Base-by-base conservation (phyloP, 495 filamentous ascomycete species). In the Penicillium pancosmium region DNA sequence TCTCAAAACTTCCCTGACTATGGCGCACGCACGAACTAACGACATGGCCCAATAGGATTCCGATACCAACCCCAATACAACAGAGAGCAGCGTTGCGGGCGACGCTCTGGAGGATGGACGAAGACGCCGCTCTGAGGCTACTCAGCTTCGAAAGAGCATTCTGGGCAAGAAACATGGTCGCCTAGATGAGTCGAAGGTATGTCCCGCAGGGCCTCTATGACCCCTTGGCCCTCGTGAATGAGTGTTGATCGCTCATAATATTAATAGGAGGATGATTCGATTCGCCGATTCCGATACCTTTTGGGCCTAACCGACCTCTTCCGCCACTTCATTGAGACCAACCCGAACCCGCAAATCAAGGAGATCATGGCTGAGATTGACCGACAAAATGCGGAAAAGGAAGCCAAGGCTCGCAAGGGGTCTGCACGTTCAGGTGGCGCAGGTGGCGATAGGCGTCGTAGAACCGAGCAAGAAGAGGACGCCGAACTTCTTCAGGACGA, bases 281-380 rank as follows among this genome's bases (percentile, higher is more conserved):
- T 97, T 68, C 86, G 94, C 63, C 83, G 95, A 69, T 98, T 98
- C 70, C 90, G 92, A 50, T 98, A 99, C 68, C 87, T 99, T 1
- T 84, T 99, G 7, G 95, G 95, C 25, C 79, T 98, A 50, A 99
- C 95, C 47, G 95, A 99, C 68, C 84, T 99, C 19, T 99, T 99
- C 80, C 90, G 95, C 59, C 95, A 99, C 74, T 99, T 99, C 74
- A 99, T 99, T 77, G 92, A 97, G 68, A 89, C 92, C 18, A 99
- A 96, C 68, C 94, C 92, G 2, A 91, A 97, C 63, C 93, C 93
- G 0, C 86, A 86, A 38, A 91, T 98, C 68, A 88, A 93, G 64
- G 88, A 93, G 44, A 90, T 97, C 54, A 92, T 98, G 81, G 83
- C 83, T 10, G 91, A 97, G 71, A 97, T 97, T 65, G 93, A 97